Conservation (phyloP, 2,329 filamentous ascomycete species). For the Huntiella decipiens region DNA sequence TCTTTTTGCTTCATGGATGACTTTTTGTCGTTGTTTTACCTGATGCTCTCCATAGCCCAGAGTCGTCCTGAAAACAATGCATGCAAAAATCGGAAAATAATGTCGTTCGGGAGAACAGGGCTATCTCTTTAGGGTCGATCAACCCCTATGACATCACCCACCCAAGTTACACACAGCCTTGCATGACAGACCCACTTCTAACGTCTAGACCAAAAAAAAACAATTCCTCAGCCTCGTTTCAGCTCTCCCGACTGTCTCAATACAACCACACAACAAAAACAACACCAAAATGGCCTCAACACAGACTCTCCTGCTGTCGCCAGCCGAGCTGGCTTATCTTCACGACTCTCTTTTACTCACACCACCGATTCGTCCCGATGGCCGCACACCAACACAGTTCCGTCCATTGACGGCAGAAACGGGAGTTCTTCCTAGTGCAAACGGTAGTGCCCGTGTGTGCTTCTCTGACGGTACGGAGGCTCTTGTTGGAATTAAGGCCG, state of each 20-base stretch:
- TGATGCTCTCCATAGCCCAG: not conserved
- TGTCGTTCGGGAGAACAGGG: too few relatives aligned
- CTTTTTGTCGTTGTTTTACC: not conserved
- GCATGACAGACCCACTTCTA: constrained; percentile 3
- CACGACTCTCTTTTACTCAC: constrained; percentile 65
- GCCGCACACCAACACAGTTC: constrained; percentile 66
- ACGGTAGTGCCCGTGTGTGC: constrained; percentile 83
- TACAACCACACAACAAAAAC: not conserved
- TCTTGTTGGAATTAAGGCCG: constrained; percentile 85
- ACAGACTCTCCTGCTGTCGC: constrained; percentile 63
- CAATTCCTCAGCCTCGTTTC: constrained; percentile 6
- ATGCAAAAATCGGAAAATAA: too few relatives aligned
- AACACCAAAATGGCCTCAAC: constrained; percentile 34
- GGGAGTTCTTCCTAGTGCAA: constrained; percentile 70
- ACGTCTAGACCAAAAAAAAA: constrained; percentile 5
- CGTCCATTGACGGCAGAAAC: constrained; percentile 80
- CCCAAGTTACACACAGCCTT: constrained; percentile 4
- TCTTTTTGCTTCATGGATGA: not conserved
- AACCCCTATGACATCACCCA: not conserved
- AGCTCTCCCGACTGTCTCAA: not conserved
- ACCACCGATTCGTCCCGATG: constrained; percentile 80
- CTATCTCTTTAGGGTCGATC: not conserved
- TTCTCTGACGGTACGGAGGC: constrained; percentile 93
- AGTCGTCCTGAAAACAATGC: too few relatives aligned
- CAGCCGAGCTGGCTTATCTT: constrained; percentile 89